Conservation (phyloP, 177 flowering plant species). For the Vitis hybrid region DNA sequence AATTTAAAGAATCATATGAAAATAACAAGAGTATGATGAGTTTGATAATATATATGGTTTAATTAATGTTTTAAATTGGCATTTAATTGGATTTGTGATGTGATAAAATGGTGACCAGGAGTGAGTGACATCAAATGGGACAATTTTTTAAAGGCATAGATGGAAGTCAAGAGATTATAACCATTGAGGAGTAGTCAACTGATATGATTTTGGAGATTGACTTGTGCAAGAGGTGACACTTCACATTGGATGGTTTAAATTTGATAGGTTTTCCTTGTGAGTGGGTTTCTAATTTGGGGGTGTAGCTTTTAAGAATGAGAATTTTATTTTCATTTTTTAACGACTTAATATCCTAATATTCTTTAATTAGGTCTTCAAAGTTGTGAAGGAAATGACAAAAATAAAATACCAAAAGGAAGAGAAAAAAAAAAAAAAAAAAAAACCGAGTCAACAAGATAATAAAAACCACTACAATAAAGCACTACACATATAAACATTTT, state of each 20-base stretch:
- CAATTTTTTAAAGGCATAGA: neutral
- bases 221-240: conserved; percentile 6
- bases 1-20: too few species aligned
- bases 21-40: too few species aligned
- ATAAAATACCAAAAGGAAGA: neutral
- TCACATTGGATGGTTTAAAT: conserved; percentile 15
- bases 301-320: too few species aligned
- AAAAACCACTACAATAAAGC: neutral
- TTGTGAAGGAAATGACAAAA: neutral
- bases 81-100: too few species aligned
- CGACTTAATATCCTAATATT: too few species aligned
- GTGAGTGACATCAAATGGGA: neutral
- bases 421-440: neutral
- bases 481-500: too few species aligned
- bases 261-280: neutral
- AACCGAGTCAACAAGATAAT: neutral
- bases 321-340: too few species aligned
- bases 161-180: conserved; percentile 16
- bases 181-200: conserved; percentile 13
- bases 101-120: neutral
- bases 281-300: neutral
- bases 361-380: too few species aligned
- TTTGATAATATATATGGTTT: too few species aligned
- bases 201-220: conserved; percentile 21
- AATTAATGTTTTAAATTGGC: too few species aligned